Conservation (phyloP, 2,329 filamentous ascomycete genomes). For the Trichoderma endophyticum region DNA sequence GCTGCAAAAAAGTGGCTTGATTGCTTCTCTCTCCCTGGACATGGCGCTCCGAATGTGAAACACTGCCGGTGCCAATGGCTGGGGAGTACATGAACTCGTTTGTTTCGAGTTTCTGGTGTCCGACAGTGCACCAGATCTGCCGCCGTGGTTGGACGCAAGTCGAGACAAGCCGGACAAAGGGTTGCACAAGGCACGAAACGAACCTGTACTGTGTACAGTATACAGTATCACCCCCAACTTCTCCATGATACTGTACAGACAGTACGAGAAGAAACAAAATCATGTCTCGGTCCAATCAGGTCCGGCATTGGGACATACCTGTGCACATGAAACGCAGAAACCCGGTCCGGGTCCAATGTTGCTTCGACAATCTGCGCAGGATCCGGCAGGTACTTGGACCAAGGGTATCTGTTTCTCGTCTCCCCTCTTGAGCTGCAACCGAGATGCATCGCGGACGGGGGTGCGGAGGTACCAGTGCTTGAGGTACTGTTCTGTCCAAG, state of each 20-base stretch:
- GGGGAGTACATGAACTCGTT: background rate
- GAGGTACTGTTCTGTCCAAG: background rate
- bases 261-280: background rate
- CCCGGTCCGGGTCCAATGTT: background rate
- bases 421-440: background rate
- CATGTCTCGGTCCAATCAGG: slow-evolving; percentile 6
- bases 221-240: background rate
- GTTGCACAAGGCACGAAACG: background rate
- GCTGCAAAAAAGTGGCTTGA: background rate
- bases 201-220: background rate
- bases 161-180: background rate
- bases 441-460: background rate
- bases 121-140: slow-evolving; percentile 5
- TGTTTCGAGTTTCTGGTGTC: background rate
- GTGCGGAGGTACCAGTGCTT: background rate
- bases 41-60: slow-evolving; percentile 4
- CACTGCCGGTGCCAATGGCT: background rate
- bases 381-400: background rate
- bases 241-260: too few species aligned
- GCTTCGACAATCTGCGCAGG: background rate
- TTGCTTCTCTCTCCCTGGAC: background rate
- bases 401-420: background rate
- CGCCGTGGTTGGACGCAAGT: background rate
- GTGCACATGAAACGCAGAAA: slow-evolving; percentile 8
- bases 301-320: background rate